Evolutionary conservation across 768 basidiomycete species (phyloP), one percentile per base, ranked within the genome.

Genomic region (Paxillus rubicundulus): DNA sequence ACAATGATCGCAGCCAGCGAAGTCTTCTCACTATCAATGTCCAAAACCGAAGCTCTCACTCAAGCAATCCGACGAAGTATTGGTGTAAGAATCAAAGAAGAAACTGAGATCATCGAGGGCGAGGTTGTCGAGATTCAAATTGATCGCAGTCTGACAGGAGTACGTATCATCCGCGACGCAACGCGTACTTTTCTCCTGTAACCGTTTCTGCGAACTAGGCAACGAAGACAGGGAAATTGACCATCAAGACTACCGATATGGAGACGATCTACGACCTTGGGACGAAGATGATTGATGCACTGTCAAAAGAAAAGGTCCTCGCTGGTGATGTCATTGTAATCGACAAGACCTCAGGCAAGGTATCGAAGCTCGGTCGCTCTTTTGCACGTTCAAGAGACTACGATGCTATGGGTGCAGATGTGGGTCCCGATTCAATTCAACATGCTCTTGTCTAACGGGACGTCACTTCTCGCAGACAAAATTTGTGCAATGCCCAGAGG

Each of bases 111-210:
- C 45, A 94, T 98, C 57, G 94, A 97, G 67, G 97, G 97, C 48
- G 96, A 99, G 70, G 92, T 99, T 8, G 93, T 98, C 6, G 96
- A 99, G 73, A 95, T 98, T 59, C 95, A 98, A 69, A 96, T 99
- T 53, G 97, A 99, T 76, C 80, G 95, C 40, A 95, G 92, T 74
- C 73, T 98, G 39, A 98, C 96, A 52, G 97, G 97, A 38, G 96
- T 98, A 62, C 72, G 71, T 73, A 13, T 42, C 47, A 17, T 3
- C 8, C 13, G 20, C 18, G 9, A 3, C 24, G 37, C 17, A 16
- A 3, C 5, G 16, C 21, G 3, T 18, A 28, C 21, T 20, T 9
- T 32, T 10, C 27, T 20, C 43, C 34, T 50, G 6, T 47, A 16
- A 27, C 17, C 3, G 18, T 53, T 24, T 32, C 8, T 49, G 27